These are phyloP conservation scores for Epichloe glyceriae DNA, from an alignment of 2,329 filamentous ascomycete genomes.

Conservation along the genomic window DNA sequence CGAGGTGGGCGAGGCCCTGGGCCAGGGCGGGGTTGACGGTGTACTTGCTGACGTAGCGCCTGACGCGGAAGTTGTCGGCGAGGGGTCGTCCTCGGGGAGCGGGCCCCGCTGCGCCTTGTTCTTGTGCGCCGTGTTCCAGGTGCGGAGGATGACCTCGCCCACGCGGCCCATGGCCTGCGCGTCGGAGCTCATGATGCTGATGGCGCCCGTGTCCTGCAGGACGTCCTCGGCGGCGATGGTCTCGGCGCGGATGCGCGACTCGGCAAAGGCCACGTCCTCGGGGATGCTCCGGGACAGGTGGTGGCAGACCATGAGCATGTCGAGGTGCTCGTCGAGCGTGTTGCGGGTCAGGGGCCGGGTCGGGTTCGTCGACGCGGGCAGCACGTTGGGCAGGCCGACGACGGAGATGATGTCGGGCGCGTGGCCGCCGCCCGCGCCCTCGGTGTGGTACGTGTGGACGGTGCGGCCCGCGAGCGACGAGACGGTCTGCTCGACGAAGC, in stretches of 20 bases:
- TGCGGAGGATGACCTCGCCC: slow-evolving; percentile 82
- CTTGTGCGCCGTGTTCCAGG: slow-evolving; percentile 96
- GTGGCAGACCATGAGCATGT: slow-evolving; percentile 98
- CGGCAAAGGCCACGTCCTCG: slow-evolving; percentile 90
- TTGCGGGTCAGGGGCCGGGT: slow-evolving; percentile 84
- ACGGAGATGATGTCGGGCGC: slow-evolving; percentile 93
- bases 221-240: slow-evolving; percentile 96
- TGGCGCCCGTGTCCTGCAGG: slow-evolving; percentile 84
- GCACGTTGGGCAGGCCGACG: slow-evolving; percentile 76
- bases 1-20: slow-evolving; percentile 77
- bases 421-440: slow-evolving; percentile 88
- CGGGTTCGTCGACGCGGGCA: slow-evolving; percentile 85
- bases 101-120: slow-evolving; percentile 77
- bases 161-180: slow-evolving; percentile 95
- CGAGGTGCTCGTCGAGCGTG: slow-evolving; percentile 89
- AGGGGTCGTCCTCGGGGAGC: slow-evolving; percentile 63
- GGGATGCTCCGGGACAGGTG: slow-evolving; percentile 86
- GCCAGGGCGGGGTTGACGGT: slow-evolving; percentile 88
- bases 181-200: slow-evolving; percentile 95
- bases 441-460: slow-evolving; percentile 95
- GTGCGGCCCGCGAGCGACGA: slow-evolving; percentile 73
- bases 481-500: slow-evolving; percentile 90
- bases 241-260: slow-evolving; percentile 86
- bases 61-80: slow-evolving; percentile 85
- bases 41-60: slow-evolving; percentile 89